phyloP scores from a whole-genome alignment of 164 flowering plant species.

The Umbellularia californica region DNA sequence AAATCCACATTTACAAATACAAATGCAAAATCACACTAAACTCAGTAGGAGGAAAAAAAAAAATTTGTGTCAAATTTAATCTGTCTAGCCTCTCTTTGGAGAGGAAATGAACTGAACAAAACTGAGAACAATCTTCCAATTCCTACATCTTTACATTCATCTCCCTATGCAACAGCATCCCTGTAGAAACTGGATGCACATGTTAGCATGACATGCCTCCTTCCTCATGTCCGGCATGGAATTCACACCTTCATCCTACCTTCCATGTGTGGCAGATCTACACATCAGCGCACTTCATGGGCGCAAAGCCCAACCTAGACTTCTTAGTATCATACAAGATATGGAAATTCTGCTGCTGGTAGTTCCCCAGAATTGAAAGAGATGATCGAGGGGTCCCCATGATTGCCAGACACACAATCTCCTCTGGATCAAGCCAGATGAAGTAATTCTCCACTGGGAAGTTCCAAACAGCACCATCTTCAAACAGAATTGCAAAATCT shows the following conservation, averaged over 20 bases:
- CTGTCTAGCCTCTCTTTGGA: conserved; percentile 19
- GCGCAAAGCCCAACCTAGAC: conserved; percentile 89
- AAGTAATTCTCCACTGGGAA: conserved; percentile 87
- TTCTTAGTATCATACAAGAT: conserved; percentile 76
- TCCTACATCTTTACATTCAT: conserved; percentile 23
- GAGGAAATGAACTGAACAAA: conserved; percentile 18
- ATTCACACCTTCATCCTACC: neutral
- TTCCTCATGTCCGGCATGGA: neutral
- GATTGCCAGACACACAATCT: conserved; percentile 74
- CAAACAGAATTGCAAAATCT: conserved; percentile 57
- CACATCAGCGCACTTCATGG: conserved; percentile 68
- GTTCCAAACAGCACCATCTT: conserved; percentile 83
- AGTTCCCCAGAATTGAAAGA: conserved; percentile 84
- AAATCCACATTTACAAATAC: conserved; percentile 1
- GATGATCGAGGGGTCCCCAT: conserved; percentile 61
- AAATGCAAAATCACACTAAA: neutral
- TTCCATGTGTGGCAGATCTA: conserved; percentile 3
- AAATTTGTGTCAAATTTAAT: conserved; percentile 19
- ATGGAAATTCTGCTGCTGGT: conserved; percentile 97
- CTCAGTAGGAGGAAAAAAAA: conserved; percentile 5
- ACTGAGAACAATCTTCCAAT: neutral
- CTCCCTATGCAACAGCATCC: neutral
- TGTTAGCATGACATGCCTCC: neutral
- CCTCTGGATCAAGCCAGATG: conserved; percentile 59
- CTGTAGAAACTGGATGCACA: too few relatives aligned